Conservation (phyloP, 1,284 basidiomycete species). For the Pseudozyma hubeiensis region DNA sequence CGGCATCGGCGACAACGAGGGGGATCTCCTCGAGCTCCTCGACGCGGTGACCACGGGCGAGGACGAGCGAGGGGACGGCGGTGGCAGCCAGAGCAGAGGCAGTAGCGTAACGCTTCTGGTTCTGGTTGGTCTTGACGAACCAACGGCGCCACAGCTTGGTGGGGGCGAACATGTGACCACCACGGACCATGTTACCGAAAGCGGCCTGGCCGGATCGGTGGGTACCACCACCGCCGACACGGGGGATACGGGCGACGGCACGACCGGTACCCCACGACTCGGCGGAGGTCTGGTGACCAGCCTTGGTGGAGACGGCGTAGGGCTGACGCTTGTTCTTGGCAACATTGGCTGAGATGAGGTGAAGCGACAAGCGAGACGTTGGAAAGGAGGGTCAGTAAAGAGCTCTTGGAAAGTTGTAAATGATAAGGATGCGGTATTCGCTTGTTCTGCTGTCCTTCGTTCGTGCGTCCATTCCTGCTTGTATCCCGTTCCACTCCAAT, state of each 20-base stretch:
- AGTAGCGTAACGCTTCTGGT: constrained; percentile 97
- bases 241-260: constrained; percentile 99
- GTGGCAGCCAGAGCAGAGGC: constrained; percentile 98
- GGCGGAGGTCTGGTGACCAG: constrained; percentile 98
- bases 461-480: not conserved
- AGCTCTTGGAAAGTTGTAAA: not conserved
- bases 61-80: constrained; percentile 96
- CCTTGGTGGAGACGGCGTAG: constrained; percentile 96
- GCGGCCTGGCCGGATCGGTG: constrained; percentile 97
- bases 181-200: constrained; percentile 79
- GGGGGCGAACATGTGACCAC: constrained; percentile 99
- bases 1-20: constrained; percentile 83
- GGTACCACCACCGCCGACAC: constrained; percentile 98
- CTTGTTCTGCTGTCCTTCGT: not conserved
- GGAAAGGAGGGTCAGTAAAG: constrained; percentile 9
- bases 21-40: constrained; percentile 98
- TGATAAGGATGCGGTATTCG: too few relatives aligned
- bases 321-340: constrained; percentile 99
- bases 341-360: constrained; percentile 80
- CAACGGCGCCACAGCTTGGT: constrained; percentile 99
- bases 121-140: constrained; percentile 99
- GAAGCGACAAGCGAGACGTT: not conserved
- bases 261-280: constrained; percentile 99
- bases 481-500: not conserved
- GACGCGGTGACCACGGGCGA: constrained; percentile 98